A percentile compares a stretch with the other conserved stretches of the same genome.
These are phyloP conservation scores for Fusarium sp. DNA, from an alignment of 2,329 filamentous ascomycete genomes.

Conservation along the genomic window DNA sequence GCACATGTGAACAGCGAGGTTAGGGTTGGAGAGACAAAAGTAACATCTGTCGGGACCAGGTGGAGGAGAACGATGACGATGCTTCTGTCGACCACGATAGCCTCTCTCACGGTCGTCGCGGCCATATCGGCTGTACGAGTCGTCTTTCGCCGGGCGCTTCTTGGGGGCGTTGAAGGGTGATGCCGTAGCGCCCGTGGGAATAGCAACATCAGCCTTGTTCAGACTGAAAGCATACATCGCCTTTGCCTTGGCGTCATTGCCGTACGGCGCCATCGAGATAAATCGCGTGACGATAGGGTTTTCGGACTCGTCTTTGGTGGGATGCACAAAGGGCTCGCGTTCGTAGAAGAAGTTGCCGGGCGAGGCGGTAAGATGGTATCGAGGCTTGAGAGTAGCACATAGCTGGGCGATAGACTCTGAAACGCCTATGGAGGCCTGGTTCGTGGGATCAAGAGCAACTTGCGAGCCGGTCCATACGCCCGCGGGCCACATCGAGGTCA, in stretches of 20 bases:
- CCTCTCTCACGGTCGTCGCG: constrained; percentile 58
- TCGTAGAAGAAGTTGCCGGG: constrained; percentile 80
- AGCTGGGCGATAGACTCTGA: constrained; percentile 82
- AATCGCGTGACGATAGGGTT: constrained; percentile 81
- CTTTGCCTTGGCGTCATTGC: constrained; percentile 82
- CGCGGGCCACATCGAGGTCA: constrained; percentile 89
- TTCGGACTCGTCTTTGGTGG: constrained; percentile 58
- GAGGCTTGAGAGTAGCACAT: constrained; percentile 83
- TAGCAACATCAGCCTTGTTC: constrained; percentile 70
- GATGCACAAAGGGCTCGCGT: constrained; percentile 90
- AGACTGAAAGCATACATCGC: constrained; percentile 83
- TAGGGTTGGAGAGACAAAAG: constrained; percentile 93
- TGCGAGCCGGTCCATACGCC: constrained; percentile 77
- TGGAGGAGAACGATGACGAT: constrained; percentile 65
- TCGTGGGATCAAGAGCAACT: constrained; percentile 65
- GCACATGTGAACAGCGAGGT: constrained; percentile 87
- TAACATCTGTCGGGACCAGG: constrained; percentile 86
- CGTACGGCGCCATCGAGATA: constrained; percentile 85
- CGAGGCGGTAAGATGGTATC: constrained; percentile 87
- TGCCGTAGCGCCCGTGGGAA: constrained; percentile 78
- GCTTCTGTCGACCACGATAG: constrained; percentile 57
- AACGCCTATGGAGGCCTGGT: constrained; percentile 61
- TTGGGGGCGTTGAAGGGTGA: constrained; percentile 75
- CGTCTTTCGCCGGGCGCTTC: constrained; percentile 66
- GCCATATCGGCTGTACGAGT: constrained; percentile 67